Evolutionary conservation across 257 asterid genomes (phyloP).

Genomic region (Nicotiana noctiflora): DNA sequence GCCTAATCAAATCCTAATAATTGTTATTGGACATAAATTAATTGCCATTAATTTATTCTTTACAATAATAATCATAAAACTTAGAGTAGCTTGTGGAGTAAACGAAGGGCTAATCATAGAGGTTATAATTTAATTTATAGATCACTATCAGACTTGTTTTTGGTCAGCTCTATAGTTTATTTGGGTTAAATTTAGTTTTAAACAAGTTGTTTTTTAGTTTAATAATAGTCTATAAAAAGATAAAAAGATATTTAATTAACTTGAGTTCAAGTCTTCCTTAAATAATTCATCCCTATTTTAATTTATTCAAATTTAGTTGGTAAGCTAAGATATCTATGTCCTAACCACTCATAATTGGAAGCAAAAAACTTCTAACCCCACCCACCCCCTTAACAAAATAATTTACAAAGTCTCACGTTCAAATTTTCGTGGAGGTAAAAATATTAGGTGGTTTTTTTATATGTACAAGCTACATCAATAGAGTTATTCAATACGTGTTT

Average conservation of each 20-base stretch:
- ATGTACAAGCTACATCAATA: too few species aligned
- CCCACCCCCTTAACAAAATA: neutral
- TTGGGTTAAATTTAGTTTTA: neutral
- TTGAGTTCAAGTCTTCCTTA: neutral
- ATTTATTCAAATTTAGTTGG: neutral
- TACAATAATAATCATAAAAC: neutral
- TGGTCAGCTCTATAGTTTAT: neutral
- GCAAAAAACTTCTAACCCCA: neutral
- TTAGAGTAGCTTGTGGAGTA: neutral
- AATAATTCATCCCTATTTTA: neutral
- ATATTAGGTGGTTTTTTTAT: too few species aligned
- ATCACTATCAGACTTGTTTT: neutral
- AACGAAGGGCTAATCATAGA: neutral
- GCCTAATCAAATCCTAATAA: neutral
- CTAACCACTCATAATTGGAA: too few species aligned
- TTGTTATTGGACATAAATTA: neutral
- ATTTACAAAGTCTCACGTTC: too few species aligned
- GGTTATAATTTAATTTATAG: neutral
- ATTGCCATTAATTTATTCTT: neutral
- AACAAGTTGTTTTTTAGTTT: neutral
- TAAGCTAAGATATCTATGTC: neutral
- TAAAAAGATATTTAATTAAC: neutral
- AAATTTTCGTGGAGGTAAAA: too few species aligned
- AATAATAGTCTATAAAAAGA: neutral
- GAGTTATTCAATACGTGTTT: too few species aligned